phyloP scores from a whole-genome alignment of 495 filamentous ascomycete genomes.

The Neurospora tetrasperma region DNA sequence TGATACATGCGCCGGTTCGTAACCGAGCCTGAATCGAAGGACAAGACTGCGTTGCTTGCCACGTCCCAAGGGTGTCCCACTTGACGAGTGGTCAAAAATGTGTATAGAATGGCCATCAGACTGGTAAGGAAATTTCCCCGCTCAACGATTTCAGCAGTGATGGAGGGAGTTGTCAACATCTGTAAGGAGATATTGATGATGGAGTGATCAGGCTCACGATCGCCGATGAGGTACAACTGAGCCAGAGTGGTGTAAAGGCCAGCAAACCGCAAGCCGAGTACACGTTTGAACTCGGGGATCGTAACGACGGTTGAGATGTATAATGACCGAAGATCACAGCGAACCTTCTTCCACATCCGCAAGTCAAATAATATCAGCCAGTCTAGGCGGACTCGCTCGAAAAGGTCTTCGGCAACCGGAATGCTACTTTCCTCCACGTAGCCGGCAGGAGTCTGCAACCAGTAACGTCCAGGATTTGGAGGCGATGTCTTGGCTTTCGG shows the following conservation, averaged over 20 bases:
- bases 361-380: slow-evolving; percentile 97
- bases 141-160: slow-evolving; percentile 86
- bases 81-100: slow-evolving; percentile 89
- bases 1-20: slow-evolving; percentile 93
- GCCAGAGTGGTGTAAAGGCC: slow-evolving; percentile 88
- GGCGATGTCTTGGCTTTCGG: slow-evolving; percentile 21
- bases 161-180: slow-evolving; percentile 92
- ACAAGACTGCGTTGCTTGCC: slow-evolving; percentile 68
- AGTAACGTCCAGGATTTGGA: slow-evolving; percentile 59
- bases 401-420: slow-evolving; percentile 71
- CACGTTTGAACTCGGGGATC: slow-evolving; percentile 91
- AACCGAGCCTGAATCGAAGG: slow-evolving; percentile 85
- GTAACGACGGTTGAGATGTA: slow-evolving; percentile 95
- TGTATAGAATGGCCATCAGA: slow-evolving; percentile 92
- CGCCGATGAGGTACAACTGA: slow-evolving; percentile 91
- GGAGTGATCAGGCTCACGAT: slow-evolving; percentile 93
- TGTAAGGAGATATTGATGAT: slow-evolving; percentile 96
- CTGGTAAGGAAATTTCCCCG: slow-evolving; percentile 95
- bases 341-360: slow-evolving; percentile 89
- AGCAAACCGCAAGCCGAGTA: slow-evolving; percentile 84
- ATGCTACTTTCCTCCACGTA: slow-evolving; percentile 47
- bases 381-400: slow-evolving; percentile 80
- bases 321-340: slow-evolving; percentile 80
- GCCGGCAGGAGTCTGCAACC: slow-evolving; percentile 67
- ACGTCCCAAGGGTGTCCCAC: slow-evolving; percentile 88